phyloP scores from a whole-genome alignment of 1,284 basidiomycete species.

The Leccinum fuscescens region DNA sequence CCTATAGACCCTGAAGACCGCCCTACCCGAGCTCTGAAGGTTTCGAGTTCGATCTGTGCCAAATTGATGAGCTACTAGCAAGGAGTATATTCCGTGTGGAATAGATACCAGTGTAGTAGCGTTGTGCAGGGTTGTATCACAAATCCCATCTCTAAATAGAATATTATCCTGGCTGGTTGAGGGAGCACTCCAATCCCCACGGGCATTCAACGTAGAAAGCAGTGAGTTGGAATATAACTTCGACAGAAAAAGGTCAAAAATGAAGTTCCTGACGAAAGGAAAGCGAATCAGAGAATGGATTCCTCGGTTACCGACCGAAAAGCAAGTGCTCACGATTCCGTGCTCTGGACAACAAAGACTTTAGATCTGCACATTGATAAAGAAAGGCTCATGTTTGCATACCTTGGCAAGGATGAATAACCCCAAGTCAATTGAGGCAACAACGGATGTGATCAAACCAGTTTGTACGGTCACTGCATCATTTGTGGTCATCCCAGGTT shows the following conservation, averaged over 20 bases:
- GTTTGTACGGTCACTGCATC: conserved; percentile 21
- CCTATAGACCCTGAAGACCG: neutral
- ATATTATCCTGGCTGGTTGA: conserved; percentile 5
- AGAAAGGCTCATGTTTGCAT: neutral
- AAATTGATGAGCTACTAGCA: neutral
- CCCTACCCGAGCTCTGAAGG: neutral
- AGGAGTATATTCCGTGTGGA: neutral
- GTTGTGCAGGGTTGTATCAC: neutral
- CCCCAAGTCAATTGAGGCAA: conserved; percentile 15
- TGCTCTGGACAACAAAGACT: neutral
- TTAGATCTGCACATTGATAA: neutral
- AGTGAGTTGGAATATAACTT: conserved; percentile 56
- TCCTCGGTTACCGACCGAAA: neutral
- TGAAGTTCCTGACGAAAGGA: conserved; percentile 41
- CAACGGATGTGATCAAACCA: conserved; percentile 17
- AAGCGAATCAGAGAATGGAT: neutral
- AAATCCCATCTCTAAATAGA: conserved; percentile 6
- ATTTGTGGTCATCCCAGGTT: neutral
- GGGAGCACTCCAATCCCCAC: conserved; percentile 23
- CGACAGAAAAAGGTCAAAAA: conserved; percentile 51
- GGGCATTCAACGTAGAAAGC: conserved; percentile 53
- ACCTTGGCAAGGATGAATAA: conserved; percentile 15
- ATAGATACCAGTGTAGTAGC: conserved; percentile 8
- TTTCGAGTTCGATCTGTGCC: conserved; percentile 5
- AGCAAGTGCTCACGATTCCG: conserved; percentile 1